Evolutionary conservation across 2,329 filamentous ascomycete genomes (phyloP).

Genomic region (Beauveria brongniartii): DNA sequence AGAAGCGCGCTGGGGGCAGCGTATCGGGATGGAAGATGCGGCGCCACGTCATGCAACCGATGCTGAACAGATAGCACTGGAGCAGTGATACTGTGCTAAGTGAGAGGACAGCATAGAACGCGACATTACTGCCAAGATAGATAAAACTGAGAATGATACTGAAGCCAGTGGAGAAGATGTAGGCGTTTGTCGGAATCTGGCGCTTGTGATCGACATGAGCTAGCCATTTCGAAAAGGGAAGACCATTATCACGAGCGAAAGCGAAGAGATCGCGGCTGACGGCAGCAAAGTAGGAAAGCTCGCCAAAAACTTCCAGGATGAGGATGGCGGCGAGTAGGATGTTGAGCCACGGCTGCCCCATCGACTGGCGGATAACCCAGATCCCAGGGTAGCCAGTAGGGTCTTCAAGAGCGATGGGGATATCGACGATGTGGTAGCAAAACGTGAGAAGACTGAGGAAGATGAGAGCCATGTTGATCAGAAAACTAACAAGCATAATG

Average conservation of each 20-base stretch:
- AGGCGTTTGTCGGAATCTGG: constrained; percentile 12
- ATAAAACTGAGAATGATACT: constrained; percentile 10
- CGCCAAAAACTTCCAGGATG: neutral
- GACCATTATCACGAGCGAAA: constrained; percentile 7
- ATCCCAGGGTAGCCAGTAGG: constrained; percentile 5
- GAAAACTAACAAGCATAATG: constrained; percentile 8
- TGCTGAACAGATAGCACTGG: constrained; percentile 14
- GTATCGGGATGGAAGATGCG: constrained; percentile 12
- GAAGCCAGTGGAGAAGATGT: constrained; percentile 8
- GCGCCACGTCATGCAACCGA: constrained; percentile 14
- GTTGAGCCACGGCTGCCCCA: constrained; percentile 5
- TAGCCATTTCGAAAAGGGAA: constrained; percentile 11
- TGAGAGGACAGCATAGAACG: constrained; percentile 14
- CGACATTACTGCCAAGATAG: constrained; percentile 13
- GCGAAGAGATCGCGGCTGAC: constrained; percentile 10
- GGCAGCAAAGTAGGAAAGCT: constrained; percentile 7
- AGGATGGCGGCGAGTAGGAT: neutral
- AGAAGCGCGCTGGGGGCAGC: constrained; percentile 13
- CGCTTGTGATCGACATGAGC: constrained; percentile 6
- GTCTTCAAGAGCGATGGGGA: constrained; percentile 1
- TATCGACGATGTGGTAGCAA: constrained; percentile 10
- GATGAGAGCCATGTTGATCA: neutral
- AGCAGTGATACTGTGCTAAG: constrained; percentile 13
- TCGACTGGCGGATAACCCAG: constrained; percentile 12
- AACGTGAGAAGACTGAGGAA: constrained; percentile 9